These are phyloP conservation scores for Cytospora leucostoma DNA, from an alignment of 2,329 filamentous ascomycete genomes.

Conservation along the genomic window DNA sequence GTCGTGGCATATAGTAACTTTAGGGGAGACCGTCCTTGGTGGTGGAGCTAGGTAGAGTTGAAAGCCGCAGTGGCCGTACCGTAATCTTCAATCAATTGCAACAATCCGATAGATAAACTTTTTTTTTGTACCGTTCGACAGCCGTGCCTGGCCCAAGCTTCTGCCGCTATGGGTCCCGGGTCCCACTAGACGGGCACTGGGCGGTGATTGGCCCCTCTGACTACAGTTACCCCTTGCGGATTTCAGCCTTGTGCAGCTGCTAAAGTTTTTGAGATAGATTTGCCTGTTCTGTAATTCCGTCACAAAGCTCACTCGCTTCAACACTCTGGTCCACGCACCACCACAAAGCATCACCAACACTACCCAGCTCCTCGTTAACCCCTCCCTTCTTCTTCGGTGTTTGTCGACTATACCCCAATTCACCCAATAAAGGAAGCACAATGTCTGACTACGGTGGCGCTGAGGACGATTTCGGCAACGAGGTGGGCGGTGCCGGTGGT, in stretches of 20 bases:
- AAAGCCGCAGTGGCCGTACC: background rate
- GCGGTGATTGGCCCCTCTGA: background rate
- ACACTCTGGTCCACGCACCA: background rate
- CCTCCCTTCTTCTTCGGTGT: background rate
- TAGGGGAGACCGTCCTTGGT: slow-evolving; percentile 1
- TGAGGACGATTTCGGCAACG: slow-evolving; percentile 50
- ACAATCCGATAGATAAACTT: background rate
- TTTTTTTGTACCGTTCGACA: slow-evolving; percentile 1
- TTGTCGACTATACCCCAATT: background rate
- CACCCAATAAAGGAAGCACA: slow-evolving; percentile 22
- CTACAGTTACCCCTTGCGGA: background rate
- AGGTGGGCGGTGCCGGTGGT: slow-evolving; percentile 22
- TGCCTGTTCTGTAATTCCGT: slow-evolving; percentile 12
- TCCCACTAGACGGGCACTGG: background rate
- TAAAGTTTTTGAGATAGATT: slow-evolving; percentile 23
- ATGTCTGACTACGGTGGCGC: slow-evolving; percentile 71
- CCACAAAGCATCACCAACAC: slow-evolving; percentile 6
- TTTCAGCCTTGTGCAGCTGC: slow-evolving; percentile 20
- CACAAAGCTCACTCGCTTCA: slow-evolving; percentile 2
- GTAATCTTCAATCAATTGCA: background rate
- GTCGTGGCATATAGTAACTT: background rate
- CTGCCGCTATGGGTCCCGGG: background rate
- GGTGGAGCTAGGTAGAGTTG: slow-evolving; percentile 10
- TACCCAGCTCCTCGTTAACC: background rate
- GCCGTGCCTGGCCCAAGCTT: slow-evolving; percentile 12